phyloP scores from a whole-genome alignment of 2,329 filamentous ascomycete genomes.

The Dactylonectria macrodidyma region DNA sequence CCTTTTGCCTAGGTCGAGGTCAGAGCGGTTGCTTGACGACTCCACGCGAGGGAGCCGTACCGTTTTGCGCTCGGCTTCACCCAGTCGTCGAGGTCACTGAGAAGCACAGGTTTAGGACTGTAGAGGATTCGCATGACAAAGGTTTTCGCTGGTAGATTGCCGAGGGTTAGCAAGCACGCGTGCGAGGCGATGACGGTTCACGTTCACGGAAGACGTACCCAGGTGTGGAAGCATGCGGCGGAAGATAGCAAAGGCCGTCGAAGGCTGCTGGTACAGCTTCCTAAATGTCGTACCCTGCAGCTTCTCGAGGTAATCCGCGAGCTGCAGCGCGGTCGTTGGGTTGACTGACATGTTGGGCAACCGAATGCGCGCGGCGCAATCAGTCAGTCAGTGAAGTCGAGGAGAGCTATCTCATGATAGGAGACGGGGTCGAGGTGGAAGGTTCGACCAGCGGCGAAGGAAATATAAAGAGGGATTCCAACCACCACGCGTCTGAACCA shows the following conservation, averaged over 20 bases:
- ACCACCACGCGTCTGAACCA: not conserved
- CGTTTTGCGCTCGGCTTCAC: constrained; percentile 75
- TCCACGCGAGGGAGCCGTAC: constrained; percentile 35
- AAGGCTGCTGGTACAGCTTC: constrained; percentile 95
- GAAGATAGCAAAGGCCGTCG: constrained; percentile 95
- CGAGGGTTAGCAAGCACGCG: constrained; percentile 19
- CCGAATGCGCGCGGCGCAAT: constrained; percentile 39
- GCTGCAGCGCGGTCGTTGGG: constrained; percentile 67
- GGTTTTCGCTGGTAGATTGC: constrained; percentile 79
- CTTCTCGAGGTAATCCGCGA: constrained; percentile 93
- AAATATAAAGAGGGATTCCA: not conserved
- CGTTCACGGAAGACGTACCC: constrained; percentile 65
- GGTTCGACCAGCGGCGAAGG: constrained; percentile 18
- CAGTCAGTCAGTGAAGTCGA: constrained; percentile 43
- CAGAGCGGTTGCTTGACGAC: constrained; percentile 17
- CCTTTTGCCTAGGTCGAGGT: constrained; percentile 74
- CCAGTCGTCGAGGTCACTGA: constrained; percentile 89
- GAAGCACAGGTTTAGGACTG: constrained; percentile 83
- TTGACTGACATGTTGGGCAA: constrained; percentile 62
- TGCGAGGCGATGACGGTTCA: not conserved
- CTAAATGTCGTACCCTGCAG: constrained; percentile 91
- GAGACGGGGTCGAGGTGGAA: constrained; percentile 5
- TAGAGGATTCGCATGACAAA: constrained; percentile 97
- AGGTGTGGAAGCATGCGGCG: constrained; percentile 96
- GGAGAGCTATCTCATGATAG: constrained; percentile 46